Base-by-base conservation (phyloP, 768 basidiomycete genomes). In the Flagelloscypha sp. region DNA sequence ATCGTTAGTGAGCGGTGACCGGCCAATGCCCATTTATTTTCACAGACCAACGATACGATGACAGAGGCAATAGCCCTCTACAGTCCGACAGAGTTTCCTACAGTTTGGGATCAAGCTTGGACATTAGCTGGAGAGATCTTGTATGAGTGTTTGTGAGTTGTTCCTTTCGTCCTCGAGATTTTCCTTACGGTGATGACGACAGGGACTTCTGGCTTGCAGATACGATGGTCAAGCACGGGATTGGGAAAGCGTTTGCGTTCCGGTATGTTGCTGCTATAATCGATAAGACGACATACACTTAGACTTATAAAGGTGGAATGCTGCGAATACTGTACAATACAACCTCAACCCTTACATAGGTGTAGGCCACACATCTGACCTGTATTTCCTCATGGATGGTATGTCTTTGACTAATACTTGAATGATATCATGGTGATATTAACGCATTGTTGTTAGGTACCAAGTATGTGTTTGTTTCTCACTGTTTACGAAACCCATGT, bases 301-400 rank as follows among this genome's bases (percentile, higher is more conserved):
- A 19, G 13, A 28, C 18, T 17, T 7, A 3, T 17, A 6, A 17
- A 66, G 66, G 19, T 68, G 65, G 61, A 61, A 68, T 45, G 59
- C 65, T 11, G 62, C 66, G 13, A 58, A 67, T 41, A 53, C 64
- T 3, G 61, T 66, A 2, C 18, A 62, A 6, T 62, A 48, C 36
- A 54, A 62, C 24, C 45, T 45, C 9, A 52, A 40, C 17, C 63
- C 64, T 0, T 68, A 52, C 34, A 41, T 53, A 33, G 66, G 65
- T 9, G 61, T 60, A 2, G 61, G 59, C 52, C 65, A 67, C 41
- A 65, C 65, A 0, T 64, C 63, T 3, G 66, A 68, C 45, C 38
- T 68, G 5, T 67, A 63, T 34, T 67, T 53, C 36, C 42, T 67
- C 7, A 67, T 68, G 31, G 55, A 62, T 37, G 66, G 65, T 58